Percentiles rank a stretch among this genome's conserved stretches.
These are phyloP conservation scores for Petrea volubilis DNA, from an alignment of 257 asterid genomes.

Conservation along the genomic window DNA sequence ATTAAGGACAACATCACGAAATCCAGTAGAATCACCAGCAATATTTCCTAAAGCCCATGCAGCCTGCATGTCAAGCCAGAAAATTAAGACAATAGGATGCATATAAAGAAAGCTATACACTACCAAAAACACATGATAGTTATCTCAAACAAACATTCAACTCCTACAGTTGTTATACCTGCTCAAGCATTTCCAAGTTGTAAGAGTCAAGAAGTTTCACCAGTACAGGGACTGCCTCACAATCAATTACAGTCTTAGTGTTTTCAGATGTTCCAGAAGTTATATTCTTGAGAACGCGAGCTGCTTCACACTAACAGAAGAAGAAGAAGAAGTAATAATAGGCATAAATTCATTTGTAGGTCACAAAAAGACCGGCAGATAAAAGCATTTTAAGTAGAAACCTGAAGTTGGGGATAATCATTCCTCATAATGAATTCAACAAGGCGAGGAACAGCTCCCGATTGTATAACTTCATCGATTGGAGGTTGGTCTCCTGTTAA, in stretches of 20 bases:
- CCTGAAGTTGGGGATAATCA: conserved; percentile 21
- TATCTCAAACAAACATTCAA: not conserved
- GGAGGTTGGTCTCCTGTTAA: conserved; percentile 24
- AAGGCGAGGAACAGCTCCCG: conserved; percentile 33
- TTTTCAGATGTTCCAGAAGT: conserved; percentile 27
- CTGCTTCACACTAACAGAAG: conserved; percentile 22
- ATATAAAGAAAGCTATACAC: not conserved
- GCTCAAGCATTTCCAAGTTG: conserved; percentile 24
- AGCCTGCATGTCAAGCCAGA: not conserved
- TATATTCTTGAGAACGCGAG: conserved; percentile 31
- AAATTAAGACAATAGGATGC: not conserved
- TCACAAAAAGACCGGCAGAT: not conserved
- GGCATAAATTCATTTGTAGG: not conserved
- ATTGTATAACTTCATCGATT: conserved; percentile 27
- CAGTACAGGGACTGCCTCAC: conserved; percentile 28
- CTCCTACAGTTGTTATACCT: not conserved
- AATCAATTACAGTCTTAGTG: conserved; percentile 23
- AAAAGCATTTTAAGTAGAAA: not conserved
- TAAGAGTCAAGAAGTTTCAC: conserved; percentile 32
- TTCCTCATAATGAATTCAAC: conserved; percentile 20
- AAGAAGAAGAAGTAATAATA: not conserved
- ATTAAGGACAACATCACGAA: conserved; percentile 8
- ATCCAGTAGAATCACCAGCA: conserved; percentile 5
- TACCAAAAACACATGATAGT: not conserved
- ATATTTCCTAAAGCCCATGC: not conserved